Percentiles rank a stretch among this genome's conserved stretches.
Evolutionary conservation across 2,329 filamentous ascomycete genomes (phyloP).

Genomic region (Huntiella decipiens): DNA sequence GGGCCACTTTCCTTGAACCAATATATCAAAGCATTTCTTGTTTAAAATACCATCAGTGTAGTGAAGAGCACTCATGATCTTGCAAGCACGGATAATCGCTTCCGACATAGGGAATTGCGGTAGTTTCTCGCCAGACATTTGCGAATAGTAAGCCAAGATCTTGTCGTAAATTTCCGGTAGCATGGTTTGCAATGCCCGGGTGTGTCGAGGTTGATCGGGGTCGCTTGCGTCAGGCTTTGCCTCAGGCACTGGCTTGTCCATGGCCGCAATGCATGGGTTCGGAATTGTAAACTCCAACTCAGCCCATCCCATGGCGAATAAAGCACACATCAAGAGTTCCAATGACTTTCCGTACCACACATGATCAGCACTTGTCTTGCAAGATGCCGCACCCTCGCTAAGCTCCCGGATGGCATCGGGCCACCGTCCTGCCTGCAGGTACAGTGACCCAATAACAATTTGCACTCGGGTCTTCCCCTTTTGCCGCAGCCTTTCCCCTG

Average conservation of each 20-base stretch:
- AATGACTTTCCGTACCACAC: slow-evolving; percentile 95
- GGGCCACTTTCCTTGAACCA: slow-evolving; percentile 42
- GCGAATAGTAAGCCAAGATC: slow-evolving; percentile 54
- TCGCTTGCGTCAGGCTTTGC: slow-evolving; percentile 19
- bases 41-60: slow-evolving; percentile 44
- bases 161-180: slow-evolving; percentile 59
- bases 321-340: slow-evolving; percentile 66
- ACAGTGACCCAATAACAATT: slow-evolving; percentile 67
- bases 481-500: slow-evolving; percentile 58
- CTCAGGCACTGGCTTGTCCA: slow-evolving; percentile 26
- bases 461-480: slow-evolving; percentile 64
- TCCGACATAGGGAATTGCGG: slow-evolving; percentile 56
- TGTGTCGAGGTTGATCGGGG: slow-evolving; percentile 29
- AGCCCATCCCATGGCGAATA: slow-evolving; percentile 70
- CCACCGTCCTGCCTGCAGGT: slow-evolving; percentile 80
- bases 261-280: slow-evolving; percentile 31
- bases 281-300: slow-evolving; percentile 68
- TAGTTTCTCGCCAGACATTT: slow-evolving; percentile 50
- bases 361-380: slow-evolving; percentile 69
- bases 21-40: slow-evolving; percentile 39
- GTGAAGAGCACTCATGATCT: slow-evolving; percentile 48
- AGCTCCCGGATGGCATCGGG: slow-evolving; percentile 71
- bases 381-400: slow-evolving; percentile 56
- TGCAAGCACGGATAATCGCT: slow-evolving; percentile 53
- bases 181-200: slow-evolving; percentile 35